phyloP scores from a whole-genome alignment of 2,329 filamentous ascomycete species.

The Bipolaris bicolor region DNA sequence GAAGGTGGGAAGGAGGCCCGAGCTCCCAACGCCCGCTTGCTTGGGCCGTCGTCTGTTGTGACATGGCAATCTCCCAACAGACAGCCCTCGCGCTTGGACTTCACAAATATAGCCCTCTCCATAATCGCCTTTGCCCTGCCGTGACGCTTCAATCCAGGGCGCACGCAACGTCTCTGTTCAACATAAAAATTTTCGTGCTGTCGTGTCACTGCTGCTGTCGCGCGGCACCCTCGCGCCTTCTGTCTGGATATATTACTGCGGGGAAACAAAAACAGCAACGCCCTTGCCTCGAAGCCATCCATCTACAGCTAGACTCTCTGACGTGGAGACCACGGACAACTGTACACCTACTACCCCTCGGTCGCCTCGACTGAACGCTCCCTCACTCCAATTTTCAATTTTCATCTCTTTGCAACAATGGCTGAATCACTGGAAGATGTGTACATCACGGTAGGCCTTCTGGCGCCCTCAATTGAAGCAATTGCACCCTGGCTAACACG shows the following conservation, averaged over 20 bases:
- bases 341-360: not conserved
- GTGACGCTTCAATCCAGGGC: not conserved
- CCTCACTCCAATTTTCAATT: slow-evolving; percentile 3
- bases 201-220: slow-evolving; percentile 8
- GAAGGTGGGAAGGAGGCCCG: slow-evolving; percentile 7
- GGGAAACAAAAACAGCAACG: slow-evolving; percentile 32
- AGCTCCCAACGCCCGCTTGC: slow-evolving; percentile 17
- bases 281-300: slow-evolving; percentile 16
- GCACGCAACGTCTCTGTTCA: not conserved
- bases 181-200: slow-evolving; percentile 11
- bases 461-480: slow-evolving; percentile 10
- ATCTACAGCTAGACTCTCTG: slow-evolving; percentile 1
- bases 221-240: not conserved
- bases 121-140: not conserved
- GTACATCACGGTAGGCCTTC: slow-evolving; percentile 66
- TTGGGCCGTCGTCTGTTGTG: slow-evolving; percentile 14
- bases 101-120: not conserved
- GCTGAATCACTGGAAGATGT: slow-evolving; percentile 59
- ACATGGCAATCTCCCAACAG: slow-evolving; percentile 27
- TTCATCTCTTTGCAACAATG: slow-evolving; percentile 31
- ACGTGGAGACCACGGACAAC: not conserved
- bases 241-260: slow-evolving; percentile 31
- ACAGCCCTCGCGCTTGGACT: slow-evolving; percentile 12
- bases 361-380: slow-evolving; percentile 2
- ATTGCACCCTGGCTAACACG: slow-evolving; percentile 35